Percentiles rank a stretch among this genome's conserved stretches.
Conservation (phyloP, 768 basidiomycete species). For the Kwoniella dendrophila region DNA sequence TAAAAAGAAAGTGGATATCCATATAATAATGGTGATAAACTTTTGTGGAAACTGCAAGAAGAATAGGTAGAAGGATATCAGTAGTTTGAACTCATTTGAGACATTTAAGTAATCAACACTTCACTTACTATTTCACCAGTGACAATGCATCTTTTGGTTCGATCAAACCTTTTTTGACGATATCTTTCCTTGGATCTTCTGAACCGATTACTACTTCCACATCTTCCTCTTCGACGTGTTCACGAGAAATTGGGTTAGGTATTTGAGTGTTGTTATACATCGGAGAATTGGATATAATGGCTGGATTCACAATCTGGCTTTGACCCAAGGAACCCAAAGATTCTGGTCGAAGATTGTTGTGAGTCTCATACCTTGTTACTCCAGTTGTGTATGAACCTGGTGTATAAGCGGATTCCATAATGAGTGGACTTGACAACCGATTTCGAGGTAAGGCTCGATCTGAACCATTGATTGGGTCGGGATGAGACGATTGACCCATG, state of each 20-base stretch:
- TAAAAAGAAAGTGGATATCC: slow-evolving; percentile 37
- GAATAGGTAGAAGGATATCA: background rate
- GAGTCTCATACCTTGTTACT: too few species aligned
- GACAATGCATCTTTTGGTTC: slow-evolving; percentile 18
- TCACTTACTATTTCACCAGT: slow-evolving; percentile 37
- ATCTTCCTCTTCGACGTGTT: background rate
- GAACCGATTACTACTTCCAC: slow-evolving; percentile 26
- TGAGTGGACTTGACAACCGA: slow-evolving; percentile 2
- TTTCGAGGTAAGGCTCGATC: background rate
- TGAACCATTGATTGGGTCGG: background rate
- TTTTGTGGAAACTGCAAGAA: slow-evolving; percentile 33
- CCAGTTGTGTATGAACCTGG: background rate
- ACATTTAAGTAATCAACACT: background rate
- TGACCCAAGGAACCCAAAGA: too few species aligned
- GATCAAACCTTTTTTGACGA: slow-evolving; percentile 37
- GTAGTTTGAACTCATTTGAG: background rate
- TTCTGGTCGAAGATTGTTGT: too few species aligned
- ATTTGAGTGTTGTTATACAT: too few species aligned
- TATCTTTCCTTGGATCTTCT: slow-evolving; percentile 30
- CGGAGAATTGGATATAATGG: too few species aligned
- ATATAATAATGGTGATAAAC: slow-evolving; percentile 28
- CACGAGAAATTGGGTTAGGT: background rate
- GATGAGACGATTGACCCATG: background rate
- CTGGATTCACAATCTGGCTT: too few species aligned
- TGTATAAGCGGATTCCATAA: background rate